Evolutionary conservation across 2,329 filamentous ascomycete genomes (phyloP), one percentile per base, ranked within the genome.

Genomic region (Thermomyces lanuginosus): DNA sequence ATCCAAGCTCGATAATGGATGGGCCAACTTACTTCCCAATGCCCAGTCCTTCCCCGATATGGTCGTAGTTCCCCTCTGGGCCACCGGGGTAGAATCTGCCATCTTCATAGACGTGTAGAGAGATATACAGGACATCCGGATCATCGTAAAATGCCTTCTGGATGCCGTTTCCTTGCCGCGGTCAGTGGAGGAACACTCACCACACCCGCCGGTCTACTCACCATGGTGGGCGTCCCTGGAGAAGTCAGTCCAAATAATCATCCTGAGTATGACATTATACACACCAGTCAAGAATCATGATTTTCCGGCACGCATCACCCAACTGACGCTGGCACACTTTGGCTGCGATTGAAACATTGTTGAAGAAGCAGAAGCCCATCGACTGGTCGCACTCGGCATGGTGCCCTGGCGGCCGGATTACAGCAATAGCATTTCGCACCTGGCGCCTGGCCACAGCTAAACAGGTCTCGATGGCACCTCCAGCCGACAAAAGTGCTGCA

Each of bases 291-390:
- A 98, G 61, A 38, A 98, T 89, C 29, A 98, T 55, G 11, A 98
- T 70, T 53, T 92, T 95, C 30, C 82, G 73, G 45, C 86, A 93
- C 6, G 59, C 58, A 3, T 86, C 70, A 1, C 79, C 79, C 39
- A 79, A 89, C 33, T 83, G 73, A 28, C 66, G 60, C 48, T 92
- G 83, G 46, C 84, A 93, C 8, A 84, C 78, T 33, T 72, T 76
- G n/a, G 83, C 76, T 1, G 84, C 86, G 32, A 98, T 78, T 11
- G 81, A 83, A 3, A 95, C 89, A 44, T 98, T 98, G 58, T 98
- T 93, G 59, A 95, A 95, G 32, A 95, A 69, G 49, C 89, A 98
- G 46, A 98, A 98, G 0, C 89, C 89, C 66, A 92, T 89, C 1
- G 86, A 70, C 18, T 73, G 64, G 42, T 89, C 68, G 31, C 72